A percentile compares a stretch with the other conserved stretches of the same genome.
Conservation (phyloP, 2,329 filamentous ascomycete genomes). For the Endocalyx cinctus region DNA sequence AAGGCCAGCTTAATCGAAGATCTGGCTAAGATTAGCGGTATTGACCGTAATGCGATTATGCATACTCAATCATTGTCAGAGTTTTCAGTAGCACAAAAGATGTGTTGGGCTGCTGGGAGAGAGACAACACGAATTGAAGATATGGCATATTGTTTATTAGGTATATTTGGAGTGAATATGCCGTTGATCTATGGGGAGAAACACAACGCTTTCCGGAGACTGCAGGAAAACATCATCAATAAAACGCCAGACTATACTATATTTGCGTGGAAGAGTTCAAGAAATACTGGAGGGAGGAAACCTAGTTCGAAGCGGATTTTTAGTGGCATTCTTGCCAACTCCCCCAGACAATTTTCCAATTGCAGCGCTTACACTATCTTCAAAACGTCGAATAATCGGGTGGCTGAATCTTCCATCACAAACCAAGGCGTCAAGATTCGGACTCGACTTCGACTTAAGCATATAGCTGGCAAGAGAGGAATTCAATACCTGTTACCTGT, state of each 20-base stretch:
- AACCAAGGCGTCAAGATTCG: no score
- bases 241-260: slow-evolving; percentile 1
- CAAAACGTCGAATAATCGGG: no score
- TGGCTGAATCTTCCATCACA: no score
- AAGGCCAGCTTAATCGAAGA: neutral
- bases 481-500: no score
- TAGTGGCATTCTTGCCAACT: neutral
- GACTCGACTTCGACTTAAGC: no score
- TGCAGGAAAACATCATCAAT: slow-evolving; percentile 5
- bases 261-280: neutral
- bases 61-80: slow-evolving; percentile 1
- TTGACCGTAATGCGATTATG: slow-evolving; percentile 3
- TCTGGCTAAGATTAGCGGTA: slow-evolving; percentile 4
- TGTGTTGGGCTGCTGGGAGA: slow-evolving; percentile 3
- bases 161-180: slow-evolving; percentile 7
- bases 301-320: no score
- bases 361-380: no score
- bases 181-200: slow-evolving; percentile 4
- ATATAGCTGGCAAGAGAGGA: no score
- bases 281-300: no score
- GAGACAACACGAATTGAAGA: slow-evolving; percentile 5
- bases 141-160: slow-evolving; percentile 3
- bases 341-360: neutral
- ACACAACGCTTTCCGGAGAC: slow-evolving; percentile 1
- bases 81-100: slow-evolving; percentile 2